These are phyloP conservation scores for Clitopilus hobsonii DNA, from an alignment of 768 basidiomycete species.

Conservation along the genomic window DNA sequence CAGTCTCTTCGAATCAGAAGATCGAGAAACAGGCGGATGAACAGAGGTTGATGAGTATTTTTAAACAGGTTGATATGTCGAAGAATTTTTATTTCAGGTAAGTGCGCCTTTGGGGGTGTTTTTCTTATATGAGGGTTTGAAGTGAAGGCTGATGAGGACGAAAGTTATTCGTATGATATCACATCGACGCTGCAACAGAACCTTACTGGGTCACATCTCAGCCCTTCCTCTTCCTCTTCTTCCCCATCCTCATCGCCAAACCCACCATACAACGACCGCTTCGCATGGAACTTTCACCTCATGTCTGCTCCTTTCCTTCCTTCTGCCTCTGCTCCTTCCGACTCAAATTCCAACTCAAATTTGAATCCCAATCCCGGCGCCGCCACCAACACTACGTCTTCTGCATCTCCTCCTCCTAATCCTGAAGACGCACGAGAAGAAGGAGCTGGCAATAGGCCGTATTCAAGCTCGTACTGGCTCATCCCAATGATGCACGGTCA, in stretches of 20 bases:
- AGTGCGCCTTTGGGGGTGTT: constrained; percentile 3
- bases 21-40: constrained; percentile 87
- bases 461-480: constrained; percentile 70
- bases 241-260: constrained; percentile 17
- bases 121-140: constrained; percentile 2
- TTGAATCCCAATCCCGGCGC: too few relatives aligned
- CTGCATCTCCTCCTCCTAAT: too few relatives aligned
- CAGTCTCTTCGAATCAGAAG: constrained; percentile 75
- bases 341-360: too few relatives aligned
- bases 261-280: constrained; percentile 81
- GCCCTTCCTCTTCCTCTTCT: constrained; percentile 21
- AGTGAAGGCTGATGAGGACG: neutral
- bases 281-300: constrained; percentile 94
- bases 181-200: constrained; percentile 96
- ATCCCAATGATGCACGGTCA: constrained; percentile 92
- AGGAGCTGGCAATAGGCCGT: constrained; percentile 29
- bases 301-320: constrained; percentile 61
- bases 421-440: too few relatives aligned
- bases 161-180: constrained; percentile 92
- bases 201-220: constrained; percentile 57
- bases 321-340: too few relatives aligned
- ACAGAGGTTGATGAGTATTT: constrained; percentile 80
- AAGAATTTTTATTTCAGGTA: constrained; percentile 99
- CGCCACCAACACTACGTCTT: too few relatives aligned
- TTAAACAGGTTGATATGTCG: constrained; percentile 96